Evolutionary conservation across 306 rosid genomes (phyloP).

Genomic region (Prunus persica): Prunus_persica_NCBIv2 NC_034011.1:19631001-19631500

Average conservation of each 20-base stretch:
- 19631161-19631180: too few species aligned
- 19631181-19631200: neutral
- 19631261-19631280: neutral
- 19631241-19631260: neutral
- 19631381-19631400: neutral
- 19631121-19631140: too few species aligned
- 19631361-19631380: neutral
- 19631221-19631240: too few species aligned
- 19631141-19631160: too few species aligned
- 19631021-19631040: too few species aligned
- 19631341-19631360: neutral
- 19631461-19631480: conserved; percentile 15
- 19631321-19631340: neutral
- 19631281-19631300: neutral
- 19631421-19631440: neutral
- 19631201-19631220: neutral
- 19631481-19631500: conserved; percentile 27
- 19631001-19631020: too few species aligned
- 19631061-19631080: too few species aligned
- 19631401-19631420: neutral
- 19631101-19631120: too few species aligned
- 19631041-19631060: too few species aligned
- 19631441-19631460: neutral
- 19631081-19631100: too few species aligned
- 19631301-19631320: neutral